These are phyloP conservation scores for Parastagonospora nodorum DNA, from an alignment of 2,329 filamentous ascomycete genomes.

Conservation along the genomic window DNA sequence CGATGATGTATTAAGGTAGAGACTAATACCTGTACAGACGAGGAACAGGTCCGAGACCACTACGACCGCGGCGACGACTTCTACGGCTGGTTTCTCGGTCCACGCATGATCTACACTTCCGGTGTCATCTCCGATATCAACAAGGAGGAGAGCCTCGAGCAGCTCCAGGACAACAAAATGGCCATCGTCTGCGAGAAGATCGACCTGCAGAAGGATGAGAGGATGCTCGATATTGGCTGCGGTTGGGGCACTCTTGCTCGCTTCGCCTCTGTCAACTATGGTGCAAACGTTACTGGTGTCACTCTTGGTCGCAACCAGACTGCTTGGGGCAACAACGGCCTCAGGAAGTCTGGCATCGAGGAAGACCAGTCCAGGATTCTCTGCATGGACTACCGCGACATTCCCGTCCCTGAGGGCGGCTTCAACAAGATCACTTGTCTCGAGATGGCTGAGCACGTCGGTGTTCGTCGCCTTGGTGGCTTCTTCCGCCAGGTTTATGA, in stretches of 20 bases:
- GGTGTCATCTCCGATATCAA: constrained; percentile 89
- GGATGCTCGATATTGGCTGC: constrained; percentile 91
- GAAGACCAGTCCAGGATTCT: constrained; percentile 90
- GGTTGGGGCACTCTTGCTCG: constrained; percentile 97
- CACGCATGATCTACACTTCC: constrained; percentile 98
- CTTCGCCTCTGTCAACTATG: constrained; percentile 91
- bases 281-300: constrained; percentile 82
- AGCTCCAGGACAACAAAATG: constrained; percentile 98
- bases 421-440: constrained; percentile 97
- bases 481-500: constrained; percentile 89
- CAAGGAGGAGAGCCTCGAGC: constrained; percentile 86
- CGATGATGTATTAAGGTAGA: not conserved
- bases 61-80: constrained; percentile 99
- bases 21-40: constrained; percentile 61
- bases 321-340: constrained; percentile 90
- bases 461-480: constrained; percentile 80
- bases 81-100: constrained; percentile 97
- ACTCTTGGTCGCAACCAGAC: constrained; percentile 97
- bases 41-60: constrained; percentile 96
- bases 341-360: constrained; percentile 78
- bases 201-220: constrained; percentile 77
- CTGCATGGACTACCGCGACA: constrained; percentile 97
- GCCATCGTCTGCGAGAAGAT: constrained; percentile 97
- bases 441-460: constrained; percentile 99
- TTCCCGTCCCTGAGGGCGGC: constrained; percentile 74